Percentiles rank a stretch among this genome's conserved stretches.
phyloP scores from a whole-genome alignment of 257 asterid species.

The Forsythia suspensa region DNA sequence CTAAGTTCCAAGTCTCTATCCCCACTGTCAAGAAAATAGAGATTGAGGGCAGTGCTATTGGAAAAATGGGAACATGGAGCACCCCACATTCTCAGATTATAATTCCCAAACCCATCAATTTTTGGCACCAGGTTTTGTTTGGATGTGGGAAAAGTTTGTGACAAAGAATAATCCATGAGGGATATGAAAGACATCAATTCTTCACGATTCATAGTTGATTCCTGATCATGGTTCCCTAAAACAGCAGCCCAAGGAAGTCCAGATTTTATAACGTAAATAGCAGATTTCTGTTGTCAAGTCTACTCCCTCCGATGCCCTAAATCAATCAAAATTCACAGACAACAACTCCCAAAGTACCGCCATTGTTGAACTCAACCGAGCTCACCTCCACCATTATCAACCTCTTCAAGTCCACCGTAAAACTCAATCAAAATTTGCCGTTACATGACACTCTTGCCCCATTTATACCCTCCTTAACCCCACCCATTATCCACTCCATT shows the following conservation, averaged over 20 bases:
- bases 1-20: slow-evolving; percentile 75
- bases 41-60: slow-evolving; percentile 69
- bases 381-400: slow-evolving; percentile 50
- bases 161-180: slow-evolving; percentile 89
- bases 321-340: not conserved
- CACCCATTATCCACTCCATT: slow-evolving; percentile 57
- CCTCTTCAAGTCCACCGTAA: slow-evolving; percentile 39
- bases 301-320: too few relatives aligned
- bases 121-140: slow-evolving; percentile 27
- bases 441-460: slow-evolving; percentile 39
- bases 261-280: slow-evolving; percentile 30
- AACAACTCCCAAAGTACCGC: slow-evolving; percentile 22
- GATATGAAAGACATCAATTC: slow-evolving; percentile 89
- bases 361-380: slow-evolving; percentile 39
- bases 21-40: slow-evolving; percentile 90
- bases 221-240: slow-evolving; percentile 96
- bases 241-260: slow-evolving; percentile 94
- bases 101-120: slow-evolving; percentile 89
- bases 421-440: slow-evolving; percentile 18
- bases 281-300: too few relatives aligned
- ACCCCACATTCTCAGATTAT: slow-evolving; percentile 69
- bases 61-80: slow-evolving; percentile 70
- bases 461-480: slow-evolving; percentile 58
- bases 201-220: slow-evolving; percentile 89
- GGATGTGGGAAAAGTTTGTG: slow-evolving; percentile 70